Evolutionary conservation across 768 basidiomycete species (phyloP).

Genomic region (Rhodocollybia butyracea): DNA sequence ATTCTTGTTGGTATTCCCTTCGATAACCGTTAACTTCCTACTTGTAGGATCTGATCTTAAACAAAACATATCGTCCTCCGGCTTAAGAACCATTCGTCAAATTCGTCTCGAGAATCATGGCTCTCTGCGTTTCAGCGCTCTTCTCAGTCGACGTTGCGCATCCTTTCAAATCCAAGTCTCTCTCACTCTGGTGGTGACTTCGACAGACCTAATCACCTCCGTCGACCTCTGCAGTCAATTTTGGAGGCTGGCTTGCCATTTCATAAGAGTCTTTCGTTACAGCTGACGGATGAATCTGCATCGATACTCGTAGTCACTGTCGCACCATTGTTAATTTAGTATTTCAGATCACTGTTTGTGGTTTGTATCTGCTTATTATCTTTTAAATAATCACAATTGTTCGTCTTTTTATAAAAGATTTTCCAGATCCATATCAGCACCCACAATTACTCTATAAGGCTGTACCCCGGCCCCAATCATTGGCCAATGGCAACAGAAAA

Average conservation of each 20-base stretch:
- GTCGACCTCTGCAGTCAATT: conserved; percentile 32
- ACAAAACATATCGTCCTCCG: conserved; percentile 31
- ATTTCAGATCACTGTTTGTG: no score
- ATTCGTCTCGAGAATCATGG: conserved; percentile 30
- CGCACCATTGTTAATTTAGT: no score
- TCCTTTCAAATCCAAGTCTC: conserved; percentile 26
- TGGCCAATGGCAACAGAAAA: no score
- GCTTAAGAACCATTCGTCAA: conserved; percentile 8
- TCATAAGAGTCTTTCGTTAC: conserved; percentile 72
- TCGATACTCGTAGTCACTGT: no score
- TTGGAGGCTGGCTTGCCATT: conserved; percentile 49
- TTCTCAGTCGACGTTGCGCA: conserved; percentile 42
- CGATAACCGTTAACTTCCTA: conserved; percentile 48
- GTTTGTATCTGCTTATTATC: no score
- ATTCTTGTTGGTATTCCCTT: conserved; percentile 26
- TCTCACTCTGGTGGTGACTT: conserved; percentile 13
- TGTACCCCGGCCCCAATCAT: no score
- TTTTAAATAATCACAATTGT: no score
- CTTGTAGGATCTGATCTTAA: conserved; percentile 40
- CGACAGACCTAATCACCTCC: conserved; percentile 19
- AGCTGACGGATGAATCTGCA: conserved; percentile 36
- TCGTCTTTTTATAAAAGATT: no score
- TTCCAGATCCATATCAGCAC: no score
- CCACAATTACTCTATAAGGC: no score
- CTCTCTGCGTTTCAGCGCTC: conserved; percentile 52